Conservation (phyloP, 2,329 filamentous ascomycete species). For the Scedosporium dehoogii region DNA sequence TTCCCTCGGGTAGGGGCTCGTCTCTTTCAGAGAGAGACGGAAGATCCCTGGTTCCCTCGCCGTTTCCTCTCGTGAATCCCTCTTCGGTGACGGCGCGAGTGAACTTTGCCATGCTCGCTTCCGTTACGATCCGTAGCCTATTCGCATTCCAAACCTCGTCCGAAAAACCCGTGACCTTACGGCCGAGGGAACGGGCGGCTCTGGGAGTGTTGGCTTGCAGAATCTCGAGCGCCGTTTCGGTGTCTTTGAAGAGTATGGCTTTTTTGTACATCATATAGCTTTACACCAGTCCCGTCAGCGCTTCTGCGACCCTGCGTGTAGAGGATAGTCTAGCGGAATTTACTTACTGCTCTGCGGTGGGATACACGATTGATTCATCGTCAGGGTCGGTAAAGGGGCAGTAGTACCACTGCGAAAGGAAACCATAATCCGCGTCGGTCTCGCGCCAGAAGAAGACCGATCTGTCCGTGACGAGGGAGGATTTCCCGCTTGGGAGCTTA, state of each 20-base stretch:
- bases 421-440: conserved; percentile 36
- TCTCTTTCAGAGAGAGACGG: conserved; percentile 11
- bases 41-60: conserved; percentile 7
- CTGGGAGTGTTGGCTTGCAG: conserved; percentile 35
- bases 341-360: conserved; percentile 41
- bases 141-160: conserved; percentile 38
- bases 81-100: conserved; percentile 26
- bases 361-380: conserved; percentile 26
- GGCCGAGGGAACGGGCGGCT: conserved; percentile 42
- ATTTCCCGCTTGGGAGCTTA: not conserved
- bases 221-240: conserved; percentile 33
- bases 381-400: conserved; percentile 34
- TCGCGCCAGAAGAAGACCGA: conserved; percentile 39
- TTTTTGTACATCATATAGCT: conserved; percentile 49
- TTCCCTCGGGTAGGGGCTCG: not conserved
- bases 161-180: conserved; percentile 43
- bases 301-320: not conserved
- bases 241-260: conserved; percentile 37
- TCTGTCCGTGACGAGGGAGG: not conserved
- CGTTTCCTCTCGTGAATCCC: conserved; percentile 16
- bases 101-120: conserved; percentile 52
- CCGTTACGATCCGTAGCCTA: conserved; percentile 43
- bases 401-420: conserved; percentile 54
- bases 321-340: not conserved
- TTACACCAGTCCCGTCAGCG: not conserved